These are phyloP conservation scores for Angomonas ambiguus DNA, from an alignment of 208 protist genomes.

Conservation along the genomic window DNA sequence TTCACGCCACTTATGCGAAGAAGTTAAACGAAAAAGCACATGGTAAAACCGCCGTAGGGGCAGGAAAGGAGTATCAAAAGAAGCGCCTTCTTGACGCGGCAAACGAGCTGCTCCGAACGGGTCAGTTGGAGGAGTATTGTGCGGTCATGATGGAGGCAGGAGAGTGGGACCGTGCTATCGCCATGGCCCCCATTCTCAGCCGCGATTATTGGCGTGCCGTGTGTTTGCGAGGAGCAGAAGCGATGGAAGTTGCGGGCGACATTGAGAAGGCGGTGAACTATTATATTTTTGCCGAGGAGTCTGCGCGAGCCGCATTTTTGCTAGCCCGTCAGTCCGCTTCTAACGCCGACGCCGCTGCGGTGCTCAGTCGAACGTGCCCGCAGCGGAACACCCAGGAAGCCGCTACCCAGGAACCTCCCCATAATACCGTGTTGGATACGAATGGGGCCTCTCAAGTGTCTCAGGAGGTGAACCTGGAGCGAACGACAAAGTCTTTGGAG, in stretches of 20 bases:
- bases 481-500: conserved; percentile 25
- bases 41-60: conserved; percentile 50
- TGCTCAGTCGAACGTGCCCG: conserved; percentile 62
- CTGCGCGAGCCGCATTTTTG: conserved; percentile 50
- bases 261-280: conserved; percentile 51
- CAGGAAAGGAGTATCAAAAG: conserved; percentile 52
- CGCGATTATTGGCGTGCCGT: conserved; percentile 82
- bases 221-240: conserved; percentile 58
- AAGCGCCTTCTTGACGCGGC: conserved; percentile 67
- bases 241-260: conserved; percentile 65
- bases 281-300: conserved; percentile 79
- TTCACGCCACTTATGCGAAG: conserved; percentile 34
- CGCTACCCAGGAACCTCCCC: conserved; percentile 37
- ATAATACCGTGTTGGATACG: conserved; percentile 53
- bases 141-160: conserved; percentile 74
- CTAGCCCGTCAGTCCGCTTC: conserved; percentile 31
- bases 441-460: conserved; percentile 33
- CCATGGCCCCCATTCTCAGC: conserved; percentile 78
- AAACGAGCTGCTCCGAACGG: conserved; percentile 59
- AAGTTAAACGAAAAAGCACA: conserved; percentile 59
- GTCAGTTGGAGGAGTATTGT: conserved; percentile 79
- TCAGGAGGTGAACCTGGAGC: conserved; percentile 35
- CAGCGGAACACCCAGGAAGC: conserved; percentile 32
- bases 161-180: conserved; percentile 89
- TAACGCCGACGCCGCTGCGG: conserved; percentile 49